Evolutionary conservation across 345 rosid genomes (phyloP).

Genomic region (Gossypium thurberi): DNA sequence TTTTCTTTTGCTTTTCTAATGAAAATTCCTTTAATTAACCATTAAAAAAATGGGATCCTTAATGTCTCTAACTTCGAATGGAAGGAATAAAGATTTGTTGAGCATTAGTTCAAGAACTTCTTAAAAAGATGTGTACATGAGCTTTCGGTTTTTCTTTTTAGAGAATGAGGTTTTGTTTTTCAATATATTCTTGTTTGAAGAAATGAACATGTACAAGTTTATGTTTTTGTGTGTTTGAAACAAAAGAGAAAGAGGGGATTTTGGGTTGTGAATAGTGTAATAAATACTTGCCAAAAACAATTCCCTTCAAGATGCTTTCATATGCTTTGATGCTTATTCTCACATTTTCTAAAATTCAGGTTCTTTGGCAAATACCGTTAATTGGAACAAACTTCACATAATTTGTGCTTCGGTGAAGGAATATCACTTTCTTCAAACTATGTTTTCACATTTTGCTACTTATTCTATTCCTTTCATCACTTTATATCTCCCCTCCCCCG

Average conservation of each 20-base stretch:
- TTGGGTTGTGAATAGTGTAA: neutral
- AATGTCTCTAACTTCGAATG: neutral
- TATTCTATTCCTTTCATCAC: neutral
- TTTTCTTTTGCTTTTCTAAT: no score
- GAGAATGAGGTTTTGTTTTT: no score
- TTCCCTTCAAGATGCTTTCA: neutral
- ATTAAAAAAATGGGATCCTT: neutral
- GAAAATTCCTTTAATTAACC: neutral
- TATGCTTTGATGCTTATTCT: constrained; percentile 7
- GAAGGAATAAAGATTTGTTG: neutral
- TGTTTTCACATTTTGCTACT: neutral
- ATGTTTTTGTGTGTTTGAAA: neutral
- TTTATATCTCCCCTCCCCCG: neutral
- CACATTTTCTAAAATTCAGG: neutral
- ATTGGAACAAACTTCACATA: neutral
- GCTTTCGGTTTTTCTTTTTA: neutral
- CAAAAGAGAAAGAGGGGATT: neutral
- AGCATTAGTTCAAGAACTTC: neutral
- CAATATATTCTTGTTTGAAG: neutral
- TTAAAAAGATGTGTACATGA: neutral
- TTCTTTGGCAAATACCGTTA: neutral
- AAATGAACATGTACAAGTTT: neutral
- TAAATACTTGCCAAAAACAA: neutral
- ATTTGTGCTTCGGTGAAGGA: neutral
- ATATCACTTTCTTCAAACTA: neutral